Conservation (phyloP, 495 filamentous ascomycete genomes). For the Lasiosphaeria miniovina region DNA sequence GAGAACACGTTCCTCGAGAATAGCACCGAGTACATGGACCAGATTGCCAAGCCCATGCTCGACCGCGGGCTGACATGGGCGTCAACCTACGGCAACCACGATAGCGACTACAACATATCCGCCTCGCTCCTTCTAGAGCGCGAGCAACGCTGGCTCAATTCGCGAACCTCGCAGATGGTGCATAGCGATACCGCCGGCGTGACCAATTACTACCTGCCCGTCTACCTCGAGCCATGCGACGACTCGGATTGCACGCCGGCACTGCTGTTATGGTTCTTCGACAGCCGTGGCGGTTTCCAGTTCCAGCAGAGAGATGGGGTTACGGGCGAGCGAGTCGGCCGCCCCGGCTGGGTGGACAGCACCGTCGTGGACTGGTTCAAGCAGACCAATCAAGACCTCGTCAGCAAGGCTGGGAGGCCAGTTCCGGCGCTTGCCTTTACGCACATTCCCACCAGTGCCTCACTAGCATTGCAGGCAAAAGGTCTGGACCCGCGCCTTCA, state of each 20-base stretch:
- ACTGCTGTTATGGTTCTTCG: constrained; percentile 74
- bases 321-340: constrained; percentile 27
- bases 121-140: constrained; percentile 50
- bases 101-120: constrained; percentile 59
- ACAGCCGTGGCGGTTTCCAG: constrained; percentile 59
- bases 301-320: constrained; percentile 44
- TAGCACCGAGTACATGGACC: constrained; percentile 57
- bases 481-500: constrained; percentile 40
- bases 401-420: constrained; percentile 25
- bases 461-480: constrained; percentile 49
- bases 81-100: constrained; percentile 73
- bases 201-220: constrained; percentile 65
- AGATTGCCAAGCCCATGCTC: constrained; percentile 57
- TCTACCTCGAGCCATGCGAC: constrained; percentile 33
- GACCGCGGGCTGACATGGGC: constrained; percentile 57
- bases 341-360: constrained; percentile 45
- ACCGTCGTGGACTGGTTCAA: constrained; percentile 61
- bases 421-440: constrained; percentile 70
- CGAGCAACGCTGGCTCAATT: constrained; percentile 52
- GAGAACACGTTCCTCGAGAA: constrained; percentile 60
- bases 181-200: constrained; percentile 49
- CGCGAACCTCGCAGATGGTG: constrained; percentile 53
- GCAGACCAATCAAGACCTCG: constrained; percentile 43
- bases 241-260: constrained; percentile 25
- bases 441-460: constrained; percentile 65